Percentiles rank a stretch among this genome's conserved stretches.
Conservation (phyloP, 1,139 yeast species). For the Wickerhamomyces sp. region DNA sequence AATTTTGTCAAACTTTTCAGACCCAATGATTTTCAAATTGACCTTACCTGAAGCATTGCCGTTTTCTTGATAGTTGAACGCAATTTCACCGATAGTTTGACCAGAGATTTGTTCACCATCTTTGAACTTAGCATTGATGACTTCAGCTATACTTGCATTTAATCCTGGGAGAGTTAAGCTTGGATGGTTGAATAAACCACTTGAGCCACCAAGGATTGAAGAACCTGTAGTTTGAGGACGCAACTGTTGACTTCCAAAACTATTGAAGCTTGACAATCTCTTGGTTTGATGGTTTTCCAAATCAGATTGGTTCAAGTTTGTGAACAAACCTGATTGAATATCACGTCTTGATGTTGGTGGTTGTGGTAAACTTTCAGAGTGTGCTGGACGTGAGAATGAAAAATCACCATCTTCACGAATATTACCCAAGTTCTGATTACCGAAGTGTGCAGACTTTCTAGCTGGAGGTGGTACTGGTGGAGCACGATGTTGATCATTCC, state of each 20-base stretch:
- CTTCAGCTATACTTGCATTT: conserved; percentile 75
- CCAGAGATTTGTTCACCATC: conserved; percentile 58
- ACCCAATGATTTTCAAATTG: conserved; percentile 29
- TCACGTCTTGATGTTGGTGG: conserved; percentile 36
- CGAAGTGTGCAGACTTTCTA: conserved; percentile 37
- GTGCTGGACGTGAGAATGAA: conserved; percentile 6
- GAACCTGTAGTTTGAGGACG: conserved; percentile 36
- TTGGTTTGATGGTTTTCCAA: conserved; percentile 21
- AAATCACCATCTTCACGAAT: conserved; percentile 23
- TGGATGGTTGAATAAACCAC: conserved; percentile 47
- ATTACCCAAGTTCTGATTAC: conserved; percentile 15
- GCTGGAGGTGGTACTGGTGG: conserved; percentile 59
- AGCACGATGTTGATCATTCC: conserved; percentile 16
- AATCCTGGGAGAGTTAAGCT: conserved; percentile 54
- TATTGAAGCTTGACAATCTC: conserved; percentile 22
- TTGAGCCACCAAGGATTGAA: conserved; percentile 24
- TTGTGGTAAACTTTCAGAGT: conserved; percentile 7
- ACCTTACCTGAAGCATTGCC: conserved; percentile 30
- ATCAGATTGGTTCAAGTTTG: conserved; percentile 40
- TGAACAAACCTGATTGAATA: conserved; percentile 50
- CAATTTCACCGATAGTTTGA: conserved; percentile 74
- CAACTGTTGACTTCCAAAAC: conserved; percentile 22
- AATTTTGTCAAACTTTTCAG: conserved; percentile 28
- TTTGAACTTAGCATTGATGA: conserved; percentile 66
- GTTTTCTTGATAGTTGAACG: conserved; percentile 54